These are phyloP conservation scores for Xylaria sp. DNA, from an alignment of 2,329 filamentous ascomycete genomes.

Conservation along the genomic window DNA sequence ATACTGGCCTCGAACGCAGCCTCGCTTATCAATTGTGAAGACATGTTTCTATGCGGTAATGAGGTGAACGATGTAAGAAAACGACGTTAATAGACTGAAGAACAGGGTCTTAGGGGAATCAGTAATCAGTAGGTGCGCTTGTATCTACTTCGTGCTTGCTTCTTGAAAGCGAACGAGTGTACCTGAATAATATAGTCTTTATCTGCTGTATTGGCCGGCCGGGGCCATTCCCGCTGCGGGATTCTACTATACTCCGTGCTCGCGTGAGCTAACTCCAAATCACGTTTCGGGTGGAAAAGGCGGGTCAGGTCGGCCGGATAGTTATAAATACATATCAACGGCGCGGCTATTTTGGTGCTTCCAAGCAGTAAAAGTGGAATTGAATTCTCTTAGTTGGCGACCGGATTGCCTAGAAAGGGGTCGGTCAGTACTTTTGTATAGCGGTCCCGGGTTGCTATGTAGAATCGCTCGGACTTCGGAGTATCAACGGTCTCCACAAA, in stretches of 20 bases:
- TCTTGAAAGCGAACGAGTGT: background rate
- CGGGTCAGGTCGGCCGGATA: background rate
- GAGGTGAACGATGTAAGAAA: background rate
- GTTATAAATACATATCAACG: background rate
- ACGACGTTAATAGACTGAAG: too few species aligned
- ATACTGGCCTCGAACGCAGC: constrained; percentile 49
- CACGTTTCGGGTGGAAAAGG: background rate
- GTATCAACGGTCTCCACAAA: too few species aligned
- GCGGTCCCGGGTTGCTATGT: background rate
- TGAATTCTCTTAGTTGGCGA: background rate
- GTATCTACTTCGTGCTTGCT: background rate
- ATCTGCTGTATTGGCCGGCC: background rate
- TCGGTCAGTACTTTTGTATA: background rate
- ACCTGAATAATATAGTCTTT: background rate
- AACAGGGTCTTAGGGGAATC: too few species aligned
- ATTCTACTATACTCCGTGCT: background rate
- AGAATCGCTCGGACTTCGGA: too few species aligned
- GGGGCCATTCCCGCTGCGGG: background rate
- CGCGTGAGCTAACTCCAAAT: background rate
- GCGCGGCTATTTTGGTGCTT: background rate
- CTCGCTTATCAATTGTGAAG: constrained; percentile 51
- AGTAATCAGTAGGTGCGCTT: too few species aligned
- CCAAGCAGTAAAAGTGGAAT: background rate
- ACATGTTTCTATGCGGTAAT: constrained; percentile 46
- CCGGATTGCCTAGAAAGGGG: too few species aligned